Evolutionary conservation across 345 rosid species (phyloP).

Genomic region (Ceriops tagal): DNA sequence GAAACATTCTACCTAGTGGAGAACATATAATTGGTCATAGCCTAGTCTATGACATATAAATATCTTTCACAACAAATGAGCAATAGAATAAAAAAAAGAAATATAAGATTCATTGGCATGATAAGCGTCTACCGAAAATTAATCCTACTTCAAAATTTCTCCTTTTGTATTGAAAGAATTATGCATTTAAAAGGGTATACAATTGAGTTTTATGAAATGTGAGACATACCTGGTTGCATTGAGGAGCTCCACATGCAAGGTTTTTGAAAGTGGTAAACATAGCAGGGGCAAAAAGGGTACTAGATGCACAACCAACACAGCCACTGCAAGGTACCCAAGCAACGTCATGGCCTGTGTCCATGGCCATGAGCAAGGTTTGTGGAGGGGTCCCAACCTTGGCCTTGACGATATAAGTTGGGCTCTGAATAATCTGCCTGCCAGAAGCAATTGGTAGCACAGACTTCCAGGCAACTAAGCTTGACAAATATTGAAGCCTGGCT

Average conservation of each 20-base stretch:
- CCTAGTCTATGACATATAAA: too few species aligned
- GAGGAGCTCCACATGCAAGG: conserved; percentile 57
- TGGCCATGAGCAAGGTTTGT: conserved; percentile 76
- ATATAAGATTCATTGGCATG: too few species aligned
- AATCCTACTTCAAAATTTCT: too few species aligned
- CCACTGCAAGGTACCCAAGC: conserved; percentile 87
- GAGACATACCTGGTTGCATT: conserved; percentile 69
- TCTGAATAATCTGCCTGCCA: conserved; percentile 69
- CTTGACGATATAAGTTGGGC: conserved; percentile 71
- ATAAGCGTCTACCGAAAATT: too few species aligned
- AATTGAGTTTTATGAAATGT: background rate
- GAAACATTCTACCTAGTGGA: too few species aligned
- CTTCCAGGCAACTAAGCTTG: conserved; percentile 61
- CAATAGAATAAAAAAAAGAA: too few species aligned
- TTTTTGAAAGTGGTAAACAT: conserved; percentile 53
- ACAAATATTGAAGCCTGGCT: conserved; percentile 58
- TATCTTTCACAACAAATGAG: too few species aligned
- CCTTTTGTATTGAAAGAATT: background rate
- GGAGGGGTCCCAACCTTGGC: conserved; percentile 81
- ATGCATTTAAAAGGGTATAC: background rate
- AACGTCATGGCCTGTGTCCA: conserved; percentile 86
- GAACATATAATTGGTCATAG: too few species aligned
- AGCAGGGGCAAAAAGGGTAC: conserved; percentile 40
- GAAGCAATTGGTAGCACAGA: conserved; percentile 78
- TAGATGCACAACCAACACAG: conserved; percentile 71